Evolutionary conservation across 768 basidiomycete genomes (phyloP).

Genomic region (Brasilioporus rufonigricans): DNA sequence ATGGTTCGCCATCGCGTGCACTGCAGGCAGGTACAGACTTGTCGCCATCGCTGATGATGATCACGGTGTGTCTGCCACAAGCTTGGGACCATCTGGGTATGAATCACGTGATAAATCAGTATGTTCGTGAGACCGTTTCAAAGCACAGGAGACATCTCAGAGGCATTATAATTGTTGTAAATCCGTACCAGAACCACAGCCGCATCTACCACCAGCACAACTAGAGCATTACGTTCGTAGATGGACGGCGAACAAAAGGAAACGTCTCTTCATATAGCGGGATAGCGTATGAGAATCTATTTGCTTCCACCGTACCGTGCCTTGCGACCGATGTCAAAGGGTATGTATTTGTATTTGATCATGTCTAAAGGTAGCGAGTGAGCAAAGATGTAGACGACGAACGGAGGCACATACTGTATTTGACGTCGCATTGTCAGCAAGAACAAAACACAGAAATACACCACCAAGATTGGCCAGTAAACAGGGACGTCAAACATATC

Average conservation of each 20-base stretch:
- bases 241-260: conserved; percentile 5
- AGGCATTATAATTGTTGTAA: conserved; percentile 28
- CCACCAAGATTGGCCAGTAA: conserved; percentile 97
- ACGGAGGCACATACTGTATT: conserved; percentile 70
- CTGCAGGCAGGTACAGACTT: conserved; percentile 29
- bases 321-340: conserved; percentile 95
- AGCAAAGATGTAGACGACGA: neutral
- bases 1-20: conserved; percentile 39
- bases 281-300: conserved; percentile 31
- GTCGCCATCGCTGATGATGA: conserved; percentile 9
- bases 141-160: conserved; percentile 1
- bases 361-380: conserved; percentile 60
- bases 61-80: neutral
- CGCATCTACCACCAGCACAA: conserved; percentile 20
- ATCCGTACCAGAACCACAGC: conserved; percentile 26
- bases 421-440: conserved; percentile 94
- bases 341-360: conserved; percentile 98
- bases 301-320: conserved; percentile 71
- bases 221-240: conserved; percentile 11
- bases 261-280: conserved; percentile 5
- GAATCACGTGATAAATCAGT: conserved; percentile 15
- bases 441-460: conserved; percentile 96
- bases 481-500: conserved; percentile 93
- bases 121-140: neutral
- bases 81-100: neutral